Evolutionary conservation across 2,329 filamentous ascomycete genomes (phyloP).

Genomic region (Eutypa lata): DNA sequence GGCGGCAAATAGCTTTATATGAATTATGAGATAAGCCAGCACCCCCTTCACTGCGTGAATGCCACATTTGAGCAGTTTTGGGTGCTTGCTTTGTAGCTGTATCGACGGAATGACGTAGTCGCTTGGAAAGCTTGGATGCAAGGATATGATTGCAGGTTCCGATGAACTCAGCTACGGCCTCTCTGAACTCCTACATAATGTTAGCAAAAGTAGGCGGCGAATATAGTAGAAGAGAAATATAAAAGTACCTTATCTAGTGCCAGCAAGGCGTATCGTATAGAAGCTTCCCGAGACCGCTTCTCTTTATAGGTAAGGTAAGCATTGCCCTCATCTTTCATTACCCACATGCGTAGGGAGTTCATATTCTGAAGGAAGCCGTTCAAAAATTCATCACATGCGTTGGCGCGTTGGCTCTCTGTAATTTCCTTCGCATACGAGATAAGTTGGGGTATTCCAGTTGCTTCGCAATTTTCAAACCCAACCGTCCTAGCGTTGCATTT

Average conservation of each 20-base stretch:
- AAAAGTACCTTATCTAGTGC: slow-evolving; percentile 6
- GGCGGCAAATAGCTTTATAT: slow-evolving; percentile 12
- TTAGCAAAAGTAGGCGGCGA: neutral
- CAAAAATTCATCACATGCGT: slow-evolving; percentile 44
- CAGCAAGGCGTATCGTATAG: slow-evolving; percentile 2
- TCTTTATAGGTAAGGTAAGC: slow-evolving; percentile 25
- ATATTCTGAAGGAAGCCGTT: slow-evolving; percentile 44
- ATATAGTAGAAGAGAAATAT: neutral
- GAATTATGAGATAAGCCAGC: slow-evolving; percentile 7
- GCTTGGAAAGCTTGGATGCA: slow-evolving; percentile 4
- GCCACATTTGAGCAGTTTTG: slow-evolving; percentile 9
- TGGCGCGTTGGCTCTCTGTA: slow-evolving; percentile 39
- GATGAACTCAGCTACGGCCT: neutral
- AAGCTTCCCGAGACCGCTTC: slow-evolving; percentile 19
- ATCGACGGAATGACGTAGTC: neutral
- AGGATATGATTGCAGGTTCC: slow-evolving; percentile 1
- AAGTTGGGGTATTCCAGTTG: slow-evolving; percentile 58
- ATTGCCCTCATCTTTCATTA: neutral
- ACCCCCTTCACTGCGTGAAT: slow-evolving; percentile 1
- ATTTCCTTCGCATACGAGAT: slow-evolving; percentile 55
- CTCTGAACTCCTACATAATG: slow-evolving; percentile 4
- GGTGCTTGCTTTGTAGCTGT: slow-evolving; percentile 5
- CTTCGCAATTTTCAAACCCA: slow-evolving; percentile 47
- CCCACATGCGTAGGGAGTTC: slow-evolving; percentile 16
- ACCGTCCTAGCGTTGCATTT: slow-evolving; percentile 38